Evolutionary conservation across 2,329 filamentous ascomycete species (phyloP), one percentile per base, ranked within the genome.

Genomic region (Furcasterigmium furcatum): DNA sequence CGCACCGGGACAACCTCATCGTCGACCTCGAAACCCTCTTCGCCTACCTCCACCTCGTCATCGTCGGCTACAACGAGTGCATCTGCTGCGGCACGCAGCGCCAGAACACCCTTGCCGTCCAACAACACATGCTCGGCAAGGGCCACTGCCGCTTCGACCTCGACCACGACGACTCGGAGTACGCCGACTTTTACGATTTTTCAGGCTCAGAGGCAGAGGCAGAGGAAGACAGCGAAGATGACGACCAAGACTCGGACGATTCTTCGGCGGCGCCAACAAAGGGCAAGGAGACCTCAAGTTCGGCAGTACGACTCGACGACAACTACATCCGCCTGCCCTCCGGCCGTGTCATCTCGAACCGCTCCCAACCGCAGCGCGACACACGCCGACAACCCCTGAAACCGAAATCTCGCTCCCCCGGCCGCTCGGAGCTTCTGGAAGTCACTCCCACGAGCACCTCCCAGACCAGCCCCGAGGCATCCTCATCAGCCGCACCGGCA

Each of bases 121-220:
- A 75, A 49, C 72, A 76, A 29, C 77, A 79, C 44, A 79, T 78
- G 74, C 52, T 59, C 0, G 65, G 59, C 3, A 77, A 73, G 40
- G 68, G 71, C 0, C 74, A 79, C 46, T 78, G 74, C 52, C 65
- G 58, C 19, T 59, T 76, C 30, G 61, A 73, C 24, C 52, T 70
- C 1, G 44, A 57, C 0, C 55, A 58, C 3, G 50, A 60, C 4
- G 62, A 59, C n/a, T 59, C 62, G 1, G 70, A 74, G 35, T 65
- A 63, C 12, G 52, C 57, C 20, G 67, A 72, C 3, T 73, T 74
- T 43, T 75, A 70, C 43, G 60, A 71, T 9, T 54, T 63, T 18
- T 30, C 39, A 2, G 39, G 39, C 8, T 30, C 39, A 12, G 39
- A 41, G 12, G 39, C 22, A 4, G 45, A 47, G 7, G 51, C 42